Evolutionary conservation across 495 filamentous ascomycete genomes (phyloP), one percentile per base, ranked within the genome.

Genomic region (Talaromyces liani): DNA sequence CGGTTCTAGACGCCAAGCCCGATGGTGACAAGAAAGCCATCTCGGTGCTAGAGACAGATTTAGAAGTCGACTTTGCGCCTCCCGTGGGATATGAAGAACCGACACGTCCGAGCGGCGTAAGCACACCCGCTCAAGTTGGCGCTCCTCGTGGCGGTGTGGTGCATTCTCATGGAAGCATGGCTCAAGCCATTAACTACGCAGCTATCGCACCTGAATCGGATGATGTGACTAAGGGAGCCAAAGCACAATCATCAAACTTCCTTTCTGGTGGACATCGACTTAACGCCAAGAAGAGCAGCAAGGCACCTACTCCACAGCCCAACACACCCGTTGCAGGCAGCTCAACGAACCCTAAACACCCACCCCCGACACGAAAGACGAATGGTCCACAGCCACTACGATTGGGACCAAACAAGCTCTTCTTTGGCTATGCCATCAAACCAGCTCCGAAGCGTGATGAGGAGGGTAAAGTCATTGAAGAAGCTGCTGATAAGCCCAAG

Each of bases 61-160:
- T 98, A 4, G 88, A 89, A 65, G 94, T 98, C 58, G 94, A 98
- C 68, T 98, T 98, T 70, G 94, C 93, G 0, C 80, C 95, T 6
- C 94, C 94, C 0, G 84, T 98, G 4, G 94, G 95, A 65, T 98
- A 96, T 69, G 88, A 95, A 64, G 95, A 98, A 72, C 89, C 91
- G 1, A 77, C 79, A 59, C 77, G 78, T 3, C 76, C 73, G 31
- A 85, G 84, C 62, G 85, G 86, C 1, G 86, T 85, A 47, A 87
- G 82, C 69, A 88, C 87, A 20, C 86, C 86, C 84, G 90, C 1
- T 47, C 73, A 80, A 31, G 78, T 77, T 33, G 77, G 78, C 22
- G 69, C 72, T 7, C 87, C 88, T 5, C 75, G 81, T 7, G 90
- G 90, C 16, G 92, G 91, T 8, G 72, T 88, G 41, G 70, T 96